Evolutionary conservation across 306 rosid genomes (phyloP), one percentile per base, ranked within the genome.

Genomic region (Hippophae rhamnoides): DNA sequence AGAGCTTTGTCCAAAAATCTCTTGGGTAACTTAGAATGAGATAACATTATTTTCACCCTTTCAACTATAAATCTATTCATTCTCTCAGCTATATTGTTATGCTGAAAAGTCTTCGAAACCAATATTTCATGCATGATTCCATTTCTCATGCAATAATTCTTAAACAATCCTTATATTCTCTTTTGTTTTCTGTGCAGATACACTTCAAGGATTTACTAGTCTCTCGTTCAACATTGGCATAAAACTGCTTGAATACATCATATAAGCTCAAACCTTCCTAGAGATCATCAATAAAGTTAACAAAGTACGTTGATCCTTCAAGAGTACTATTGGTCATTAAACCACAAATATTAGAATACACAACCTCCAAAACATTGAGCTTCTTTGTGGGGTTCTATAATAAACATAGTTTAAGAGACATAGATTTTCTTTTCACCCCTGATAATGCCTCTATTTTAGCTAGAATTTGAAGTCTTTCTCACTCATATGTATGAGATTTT

Each of bases 211-310:
- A 1, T 26, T 48, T 53, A 18, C 7, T 3, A 1, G 10, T 52
- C 7, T 42, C 52, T 52, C 52, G 42, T 13, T 52, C 50, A 38
- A 18, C 10, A 8, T 6, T 41, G 27, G 5, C 62, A 43, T 57
- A 5, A 7, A 42, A 57, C 13, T 63, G 11, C 10, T 62, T 57
- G 1, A 56, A 62, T 0, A 56, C 38, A 6, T 62, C 6, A 31
- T 3, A 54, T 9, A 61, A 1, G 18, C 42, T 45, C 38, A 55
- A 4, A 63, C 47, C 1, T 70, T 56, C 43, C 41, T 48, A 0
- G 53, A 70, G 58, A 9, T 69, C 63, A 48, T 62, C 62, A 25
- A 55, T 57, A 10, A 56, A 56, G 10, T 14, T 63, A 5, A 59
- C 7, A 7, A 44, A 52, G 13, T 58, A 26, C 0, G 38, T 43